Conservation (phyloP, 148 eudicot genomes). For the Fagopyrum esculentum region DNA sequence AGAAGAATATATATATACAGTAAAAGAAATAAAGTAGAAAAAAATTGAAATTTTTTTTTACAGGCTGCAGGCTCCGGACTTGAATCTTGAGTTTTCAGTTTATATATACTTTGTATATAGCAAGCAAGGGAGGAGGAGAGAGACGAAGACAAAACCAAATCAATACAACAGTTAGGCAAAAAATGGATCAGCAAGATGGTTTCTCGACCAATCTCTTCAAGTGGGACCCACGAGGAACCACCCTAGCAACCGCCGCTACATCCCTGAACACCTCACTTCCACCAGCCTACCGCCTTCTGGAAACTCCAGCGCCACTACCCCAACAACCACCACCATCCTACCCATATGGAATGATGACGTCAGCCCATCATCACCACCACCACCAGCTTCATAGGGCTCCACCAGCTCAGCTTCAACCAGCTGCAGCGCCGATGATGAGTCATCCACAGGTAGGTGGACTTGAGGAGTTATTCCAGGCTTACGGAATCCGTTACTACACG, state of each 20-base stretch:
- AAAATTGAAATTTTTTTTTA: neutral
- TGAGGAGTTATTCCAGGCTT: conserved; percentile 73
- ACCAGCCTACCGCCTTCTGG: conserved; percentile 15
- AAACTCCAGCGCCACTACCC: conserved; percentile 18
- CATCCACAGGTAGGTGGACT: conserved; percentile 46
- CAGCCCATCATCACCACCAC: conserved; percentile 14
- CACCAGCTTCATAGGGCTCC: neutral
- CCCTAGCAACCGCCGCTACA: conserved; percentile 7
- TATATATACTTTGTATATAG: no score
- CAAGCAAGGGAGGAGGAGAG: neutral
- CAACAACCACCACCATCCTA: conserved; percentile 13
- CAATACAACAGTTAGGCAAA: neutral
- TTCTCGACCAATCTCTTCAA: conserved; percentile 65
- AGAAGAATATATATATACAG: neutral
- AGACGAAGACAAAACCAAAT: neutral
- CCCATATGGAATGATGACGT: no score
- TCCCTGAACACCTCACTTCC: conserved; percentile 25
- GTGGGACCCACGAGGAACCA: conserved; percentile 52
- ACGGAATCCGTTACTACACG: conserved; percentile 74
- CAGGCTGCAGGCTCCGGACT: neutral
- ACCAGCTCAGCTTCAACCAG: neutral
- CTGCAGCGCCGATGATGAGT: neutral
- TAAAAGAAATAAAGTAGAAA: neutral
- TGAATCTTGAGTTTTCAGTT: neutral
- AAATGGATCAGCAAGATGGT: conserved; percentile 59